Base-by-base conservation (phyloP, 805 yeast genomes). In the Starmerella riodocensis region DNA sequence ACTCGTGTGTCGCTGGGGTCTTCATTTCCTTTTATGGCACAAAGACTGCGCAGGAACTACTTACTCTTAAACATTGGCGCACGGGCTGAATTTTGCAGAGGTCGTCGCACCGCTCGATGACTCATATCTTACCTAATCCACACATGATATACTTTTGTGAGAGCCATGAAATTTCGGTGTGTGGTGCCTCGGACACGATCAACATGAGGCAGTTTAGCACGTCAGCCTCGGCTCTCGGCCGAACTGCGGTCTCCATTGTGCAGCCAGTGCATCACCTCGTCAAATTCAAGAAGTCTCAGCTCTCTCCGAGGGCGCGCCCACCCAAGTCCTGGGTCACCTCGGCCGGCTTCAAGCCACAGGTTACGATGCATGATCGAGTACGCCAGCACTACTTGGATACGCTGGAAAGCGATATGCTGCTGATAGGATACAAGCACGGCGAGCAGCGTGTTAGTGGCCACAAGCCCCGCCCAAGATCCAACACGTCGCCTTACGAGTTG, bases 231-330 rank as follows among this genome's bases (percentile, higher is more conserved):
- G 42, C 29, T 8, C 36, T 37, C 13, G 56, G 56, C 36, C 45
- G 50, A 22, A 47, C 70, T 36, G 78, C 74, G 23, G 73, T 70
- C 58, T 78, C 93, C 29, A 70, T 82, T 37, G 86, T 83, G 27
- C 73, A 78, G 36, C 97, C 98, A 1, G 93, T 88, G 13, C 98
- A 91, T 59, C 98, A 91, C 61, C 69, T 73, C 43, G 81, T 88
- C 32, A 74, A 73, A 49, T 74, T 83, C 54, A 70, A 73, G 53
- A 91, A 91, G 59, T 63, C 74, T 28, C 71, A 72, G 39, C 69
- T 88, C 36, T 78, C 86, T 27, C 85, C 88, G 41, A 67, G 77
- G 44, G 80, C 76, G 59, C 71, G 79, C 46, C 61, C 69, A 36
- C 72, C 77, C 22, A 75, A 77, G 49, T 73, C 74, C 53, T 94